Percentiles rank a stretch among this genome's conserved stretches.
phyloP scores from a whole-genome alignment of 345 rosid genomes.

The Passiflora organensis region DNA sequence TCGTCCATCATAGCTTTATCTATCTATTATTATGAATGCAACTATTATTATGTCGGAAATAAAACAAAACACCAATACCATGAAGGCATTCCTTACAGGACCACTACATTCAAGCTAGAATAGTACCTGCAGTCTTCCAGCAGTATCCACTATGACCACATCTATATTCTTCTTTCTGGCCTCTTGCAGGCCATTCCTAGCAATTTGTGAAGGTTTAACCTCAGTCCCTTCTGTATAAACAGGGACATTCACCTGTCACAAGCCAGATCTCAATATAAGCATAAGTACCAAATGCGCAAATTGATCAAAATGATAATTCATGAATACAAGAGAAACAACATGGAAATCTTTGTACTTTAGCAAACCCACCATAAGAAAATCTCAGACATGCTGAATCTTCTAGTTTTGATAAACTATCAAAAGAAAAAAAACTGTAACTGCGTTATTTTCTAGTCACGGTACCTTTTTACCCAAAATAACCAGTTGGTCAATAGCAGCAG shows the following conservation, averaged over 20 bases:
- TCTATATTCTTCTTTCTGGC: slow-evolving; percentile 78
- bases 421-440: too few relatives aligned
- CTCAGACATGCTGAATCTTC: too few relatives aligned
- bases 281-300: neutral
- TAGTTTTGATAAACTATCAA: too few relatives aligned
- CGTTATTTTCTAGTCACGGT: slow-evolving; percentile 12
- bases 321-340: neutral
- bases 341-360: neutral
- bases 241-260: slow-evolving; percentile 81
- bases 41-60: too few relatives aligned
- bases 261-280: slow-evolving; percentile 29
- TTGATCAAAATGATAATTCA: neutral
- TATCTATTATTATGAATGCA: too few relatives aligned
- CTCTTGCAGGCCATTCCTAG: slow-evolving; percentile 79
- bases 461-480: slow-evolving; percentile 94
- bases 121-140: slow-evolving; percentile 95
- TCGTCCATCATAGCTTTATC: slow-evolving; percentile 98
- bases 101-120: neutral
- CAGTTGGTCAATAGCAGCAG: slow-evolving; percentile 98
- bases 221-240: slow-evolving; percentile 87
- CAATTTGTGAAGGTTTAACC: slow-evolving; percentile 81
- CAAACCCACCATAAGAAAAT: neutral
- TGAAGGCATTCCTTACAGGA: neutral
- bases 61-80: too few relatives aligned
- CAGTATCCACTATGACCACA: slow-evolving; percentile 90